Evolutionary conservation across 1,139 yeast species (phyloP).

Genomic region (Chernovozyma sophiae-reginae): DNA sequence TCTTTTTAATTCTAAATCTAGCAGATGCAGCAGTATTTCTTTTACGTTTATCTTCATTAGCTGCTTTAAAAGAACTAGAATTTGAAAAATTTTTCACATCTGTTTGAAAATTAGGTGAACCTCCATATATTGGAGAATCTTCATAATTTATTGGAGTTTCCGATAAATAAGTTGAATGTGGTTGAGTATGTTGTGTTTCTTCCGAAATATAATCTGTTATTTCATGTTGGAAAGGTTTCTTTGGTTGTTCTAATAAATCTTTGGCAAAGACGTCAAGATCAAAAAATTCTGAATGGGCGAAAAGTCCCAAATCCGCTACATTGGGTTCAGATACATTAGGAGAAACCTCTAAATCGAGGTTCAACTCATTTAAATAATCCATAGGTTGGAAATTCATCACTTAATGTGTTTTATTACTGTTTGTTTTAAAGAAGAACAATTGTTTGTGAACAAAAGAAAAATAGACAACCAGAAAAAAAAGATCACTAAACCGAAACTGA

Average conservation of each 20-base stretch:
- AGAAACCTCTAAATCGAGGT: conserved; percentile 30
- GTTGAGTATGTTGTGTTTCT: not conserved
- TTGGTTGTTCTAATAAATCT: conserved; percentile 13
- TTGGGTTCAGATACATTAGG: conserved; percentile 17
- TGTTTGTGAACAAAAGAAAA: too few species aligned
- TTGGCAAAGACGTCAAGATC: conserved; percentile 42
- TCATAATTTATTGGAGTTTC: not conserved
- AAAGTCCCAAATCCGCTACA: conserved; percentile 38
- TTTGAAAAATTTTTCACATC: not conserved
- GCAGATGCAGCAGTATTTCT: conserved; percentile 83
- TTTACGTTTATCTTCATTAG: conserved; percentile 49
- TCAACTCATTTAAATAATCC: conserved; percentile 41
- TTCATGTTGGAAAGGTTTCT: conserved; percentile 2
- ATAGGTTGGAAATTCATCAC: conserved; percentile 45
- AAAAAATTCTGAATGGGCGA: conserved; percentile 44
- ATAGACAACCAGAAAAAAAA: too few species aligned
- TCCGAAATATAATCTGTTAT: not conserved
- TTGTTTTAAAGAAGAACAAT: too few species aligned
- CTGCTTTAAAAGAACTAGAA: not conserved
- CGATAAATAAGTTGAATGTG: not conserved
- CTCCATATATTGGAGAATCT: not conserved
- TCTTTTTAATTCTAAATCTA: conserved; percentile 75
- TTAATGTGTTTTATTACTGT: too few species aligned
- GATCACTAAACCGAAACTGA: too few species aligned
- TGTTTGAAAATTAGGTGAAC: not conserved